Evolutionary conservation across 257 asterid species (phyloP), one percentile per base, ranked within the genome.

Genomic region (Solanum arcanum): DNA sequence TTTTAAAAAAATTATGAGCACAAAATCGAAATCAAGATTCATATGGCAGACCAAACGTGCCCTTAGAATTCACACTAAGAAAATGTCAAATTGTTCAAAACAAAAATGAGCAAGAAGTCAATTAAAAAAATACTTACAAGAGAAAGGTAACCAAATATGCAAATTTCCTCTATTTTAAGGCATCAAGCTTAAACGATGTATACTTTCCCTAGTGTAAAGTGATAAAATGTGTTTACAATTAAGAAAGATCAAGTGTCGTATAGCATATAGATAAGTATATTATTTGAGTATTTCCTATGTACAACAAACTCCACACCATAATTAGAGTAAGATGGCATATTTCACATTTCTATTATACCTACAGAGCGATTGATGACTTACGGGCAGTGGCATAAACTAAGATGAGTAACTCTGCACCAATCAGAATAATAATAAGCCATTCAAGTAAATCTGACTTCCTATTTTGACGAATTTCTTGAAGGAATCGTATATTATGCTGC

Each of bases 391-490:
- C 98, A 42, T 96, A 96, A 59, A 96, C 93, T 52, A 98, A 95
- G 10, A 96, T 92, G 88, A 95, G 90, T 86, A 96, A 95, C 90
- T 95, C 99, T 21, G 94, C 98, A 33, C 98, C 95, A 31, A 96
- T 96, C 46, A 96, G 92, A 86, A 96, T 90, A 91, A 96, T 94
- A 49, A 96, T n/a, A 88, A 96, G 95, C 98, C 98, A 95, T 88
- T 95, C 99, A 0, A 96, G 95, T n/a, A n/a, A n/a, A n/a, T n/a
- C n/a, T 7, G 99, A 95, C 88, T 94, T 96, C 91, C n/a, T n/a
- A n/a, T n/a, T n/a, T n/a, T n/a, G n/a, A n/a, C n/a, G n/a, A n/a
- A n/a, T n/a, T n/a, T n/a, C n/a, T n/a, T n/a, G n/a, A n/a, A n/a
- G n/a, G n/a, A n/a, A n/a, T n/a, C n/a, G n/a, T n/a, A n/a, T n/a